Percentiles rank a stretch among this genome's conserved stretches.
These are phyloP conservation scores for Malus hybrid DNA, from an alignment of 331 rosid genomes.

Conservation along the genomic window DNA sequence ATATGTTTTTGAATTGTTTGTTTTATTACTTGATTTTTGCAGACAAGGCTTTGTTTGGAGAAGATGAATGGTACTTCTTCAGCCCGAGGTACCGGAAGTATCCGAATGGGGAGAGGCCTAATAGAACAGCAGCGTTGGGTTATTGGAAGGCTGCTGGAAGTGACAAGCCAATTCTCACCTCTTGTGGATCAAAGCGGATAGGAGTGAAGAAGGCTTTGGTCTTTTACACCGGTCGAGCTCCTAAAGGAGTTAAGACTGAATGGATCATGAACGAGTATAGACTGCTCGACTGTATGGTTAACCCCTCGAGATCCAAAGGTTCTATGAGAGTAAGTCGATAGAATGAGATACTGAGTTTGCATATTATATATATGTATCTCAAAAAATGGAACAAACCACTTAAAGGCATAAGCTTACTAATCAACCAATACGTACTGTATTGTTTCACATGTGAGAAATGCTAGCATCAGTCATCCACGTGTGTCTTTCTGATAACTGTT, in stretches of 20 bases:
- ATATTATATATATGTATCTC: neutral
- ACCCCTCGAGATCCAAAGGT: slow-evolving; percentile 32
- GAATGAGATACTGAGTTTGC: neutral
- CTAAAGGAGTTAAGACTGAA: slow-evolving; percentile 50
- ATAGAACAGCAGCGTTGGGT: slow-evolving; percentile 65
- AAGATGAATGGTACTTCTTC: slow-evolving; percentile 73
- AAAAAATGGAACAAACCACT: neutral
- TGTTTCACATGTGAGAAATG: neutral
- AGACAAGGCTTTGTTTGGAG: slow-evolving; percentile 68
- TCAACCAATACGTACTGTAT: neutral
- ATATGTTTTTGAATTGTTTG: neutral
- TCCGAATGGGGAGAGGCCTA: slow-evolving; percentile 65
- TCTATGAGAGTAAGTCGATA: slow-evolving; percentile 59
- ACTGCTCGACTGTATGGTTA: slow-evolving; percentile 26
- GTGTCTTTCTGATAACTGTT: neutral
- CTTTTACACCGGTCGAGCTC: slow-evolving; percentile 58
- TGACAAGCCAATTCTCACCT: slow-evolving; percentile 54
- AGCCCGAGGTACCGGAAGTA: slow-evolving; percentile 66
- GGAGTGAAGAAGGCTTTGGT: slow-evolving; percentile 78
- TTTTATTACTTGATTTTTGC: slow-evolving; percentile 16
- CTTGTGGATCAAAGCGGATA: slow-evolving; percentile 37
- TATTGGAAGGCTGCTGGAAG: slow-evolving; percentile 78
- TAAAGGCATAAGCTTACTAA: neutral
- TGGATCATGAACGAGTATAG: slow-evolving; percentile 74
- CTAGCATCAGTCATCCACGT: neutral